Percentiles rank a stretch among this genome's conserved stretches.
Conservation (phyloP, 1,139 yeast species). For the Blastobotrys buckinghamii region DNA sequence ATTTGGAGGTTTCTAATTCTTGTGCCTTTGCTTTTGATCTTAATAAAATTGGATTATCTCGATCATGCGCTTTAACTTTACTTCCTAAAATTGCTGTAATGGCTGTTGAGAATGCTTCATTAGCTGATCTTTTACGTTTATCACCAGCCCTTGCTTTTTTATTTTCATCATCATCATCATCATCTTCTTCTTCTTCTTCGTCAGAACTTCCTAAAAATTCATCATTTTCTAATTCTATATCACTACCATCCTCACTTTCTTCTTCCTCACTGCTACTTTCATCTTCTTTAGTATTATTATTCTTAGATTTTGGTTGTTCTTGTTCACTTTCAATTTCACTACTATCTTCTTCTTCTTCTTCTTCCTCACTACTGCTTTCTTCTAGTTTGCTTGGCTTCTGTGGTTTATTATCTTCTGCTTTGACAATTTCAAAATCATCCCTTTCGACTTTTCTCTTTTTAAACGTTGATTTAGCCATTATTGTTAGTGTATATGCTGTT, state of each 20-base stretch:
- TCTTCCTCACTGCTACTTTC: constrained; percentile 19
- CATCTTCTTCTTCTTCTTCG: constrained; percentile 7
- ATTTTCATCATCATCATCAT: constrained; percentile 21
- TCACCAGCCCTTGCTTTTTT: constrained; percentile 23
- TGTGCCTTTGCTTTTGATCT: constrained; percentile 58
- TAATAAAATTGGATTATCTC: constrained; percentile 85
- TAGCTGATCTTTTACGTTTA: constrained; percentile 30
- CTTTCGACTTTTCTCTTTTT: constrained; percentile 10
- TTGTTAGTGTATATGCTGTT: background rate
- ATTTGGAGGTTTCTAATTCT: constrained; percentile 71
- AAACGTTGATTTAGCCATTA: constrained; percentile 6
- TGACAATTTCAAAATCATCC: background rate
- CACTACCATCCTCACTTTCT: constrained; percentile 21
- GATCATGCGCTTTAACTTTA: constrained; percentile 77
- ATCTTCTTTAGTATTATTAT: background rate
- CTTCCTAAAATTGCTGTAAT: constrained; percentile 81
- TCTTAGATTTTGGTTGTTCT: too few species aligned
- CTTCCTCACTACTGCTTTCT: background rate
- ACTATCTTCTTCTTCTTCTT: background rate
- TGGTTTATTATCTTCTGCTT: background rate
- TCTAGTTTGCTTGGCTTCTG: background rate
- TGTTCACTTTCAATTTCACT: constrained; percentile 7
- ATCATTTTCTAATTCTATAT: background rate
- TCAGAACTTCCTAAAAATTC: background rate
- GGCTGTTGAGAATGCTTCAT: constrained; percentile 68